Percentiles rank a stretch among this genome's conserved stretches.
Conservation (phyloP, 78 protist species). For the Dictyostelium intermedium region DNA sequence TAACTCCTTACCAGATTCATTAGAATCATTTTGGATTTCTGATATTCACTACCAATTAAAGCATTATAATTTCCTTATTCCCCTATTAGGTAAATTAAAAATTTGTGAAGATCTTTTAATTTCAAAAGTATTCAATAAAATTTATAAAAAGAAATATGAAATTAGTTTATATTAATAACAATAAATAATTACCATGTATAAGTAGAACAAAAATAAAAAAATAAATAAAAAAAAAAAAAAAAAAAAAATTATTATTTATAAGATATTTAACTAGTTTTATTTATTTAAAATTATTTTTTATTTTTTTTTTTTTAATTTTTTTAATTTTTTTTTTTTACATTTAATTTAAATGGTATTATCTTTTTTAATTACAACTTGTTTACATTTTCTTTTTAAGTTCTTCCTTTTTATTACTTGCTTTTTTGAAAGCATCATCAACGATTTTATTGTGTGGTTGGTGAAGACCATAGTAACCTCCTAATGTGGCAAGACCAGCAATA, state of each 20-base stretch:
- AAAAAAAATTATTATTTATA: too few relatives aligned
- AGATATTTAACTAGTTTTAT: too few relatives aligned
- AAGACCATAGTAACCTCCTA: slow-evolving; percentile 66
- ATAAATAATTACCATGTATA: too few relatives aligned
- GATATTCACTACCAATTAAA: background rate
- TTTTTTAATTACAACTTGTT: background rate
- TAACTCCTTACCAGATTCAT: background rate
- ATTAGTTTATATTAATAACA: background rate
- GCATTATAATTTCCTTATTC: background rate
- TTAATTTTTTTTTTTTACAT: background rate
- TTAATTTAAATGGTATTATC: background rate
- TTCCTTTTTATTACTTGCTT: background rate
- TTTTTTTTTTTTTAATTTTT: too few relatives aligned
- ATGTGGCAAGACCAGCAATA: slow-evolving; percentile 30
- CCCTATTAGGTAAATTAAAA: background rate
- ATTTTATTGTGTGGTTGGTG: background rate
- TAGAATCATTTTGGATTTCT: background rate
- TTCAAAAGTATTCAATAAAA: background rate
- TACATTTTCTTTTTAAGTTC: background rate
- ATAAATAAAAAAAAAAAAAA: too few relatives aligned
- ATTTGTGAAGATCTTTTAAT: background rate
- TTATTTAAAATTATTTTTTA: too few relatives aligned
- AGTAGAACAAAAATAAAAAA: too few relatives aligned
- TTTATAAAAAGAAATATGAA: background rate
- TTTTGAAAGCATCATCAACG: background rate